Evolutionary conservation across 768 basidiomycete species (phyloP).

Genomic region (Hygrophoropsis aurantiaca): DNA sequence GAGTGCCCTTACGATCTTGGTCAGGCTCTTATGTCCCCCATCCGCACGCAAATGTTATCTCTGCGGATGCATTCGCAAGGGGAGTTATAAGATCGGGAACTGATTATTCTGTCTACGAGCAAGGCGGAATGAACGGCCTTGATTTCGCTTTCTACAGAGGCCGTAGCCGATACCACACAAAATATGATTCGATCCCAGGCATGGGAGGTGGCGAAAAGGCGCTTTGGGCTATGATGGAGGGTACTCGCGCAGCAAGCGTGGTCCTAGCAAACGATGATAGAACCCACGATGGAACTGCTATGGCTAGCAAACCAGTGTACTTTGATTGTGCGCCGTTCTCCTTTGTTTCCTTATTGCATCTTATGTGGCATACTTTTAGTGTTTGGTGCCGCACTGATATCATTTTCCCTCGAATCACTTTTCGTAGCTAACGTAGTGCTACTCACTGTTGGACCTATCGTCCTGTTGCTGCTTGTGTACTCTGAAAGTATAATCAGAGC

Average conservation of each 20-base stretch:
- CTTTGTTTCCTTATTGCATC: not conserved
- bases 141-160: constrained; percentile 80
- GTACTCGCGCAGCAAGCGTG: constrained; percentile 51
- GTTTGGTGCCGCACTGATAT: constrained; percentile 52
- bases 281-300: constrained; percentile 24
- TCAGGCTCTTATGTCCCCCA: constrained; percentile 45
- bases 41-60: constrained; percentile 72
- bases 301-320: constrained; percentile 48
- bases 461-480: constrained; percentile 45
- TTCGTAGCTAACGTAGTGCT: constrained; percentile 58
- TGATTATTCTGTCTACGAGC: constrained; percentile 69
- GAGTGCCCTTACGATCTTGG: constrained; percentile 56
- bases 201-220: constrained; percentile 52
- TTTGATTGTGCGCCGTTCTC: constrained; percentile 61
- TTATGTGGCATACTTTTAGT: constrained; percentile 51
- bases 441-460: constrained; percentile 62
- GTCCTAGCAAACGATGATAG: constrained; percentile 50
- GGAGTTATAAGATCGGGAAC: constrained; percentile 69
- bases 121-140: constrained; percentile 60
- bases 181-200: constrained; percentile 64
- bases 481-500: constrained; percentile 27
- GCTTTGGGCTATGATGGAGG: constrained; percentile 82
- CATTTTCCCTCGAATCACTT: constrained; percentile 52
- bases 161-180: constrained; percentile 76
- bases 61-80: constrained; percentile 65